Evolutionary conservation across 371 early-diverging fungal species (phyloP), one percentile per base, ranked within the genome.

Genomic region (Rhizopus arrhizus): DNA sequence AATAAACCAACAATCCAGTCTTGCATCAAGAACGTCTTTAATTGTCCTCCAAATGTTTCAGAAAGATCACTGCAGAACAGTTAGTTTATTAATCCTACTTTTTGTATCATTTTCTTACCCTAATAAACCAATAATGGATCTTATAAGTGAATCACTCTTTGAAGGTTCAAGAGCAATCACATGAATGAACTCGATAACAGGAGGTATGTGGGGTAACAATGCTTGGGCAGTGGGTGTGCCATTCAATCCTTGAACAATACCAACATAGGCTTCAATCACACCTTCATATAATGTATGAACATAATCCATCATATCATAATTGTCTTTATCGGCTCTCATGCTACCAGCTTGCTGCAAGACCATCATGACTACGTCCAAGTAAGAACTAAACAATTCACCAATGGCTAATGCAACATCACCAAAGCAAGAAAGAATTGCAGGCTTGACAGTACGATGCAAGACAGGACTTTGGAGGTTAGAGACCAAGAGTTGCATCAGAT

Each of bases 341-440:
- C 68, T 71, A 68, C 88, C 84, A 4, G 95, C 95, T 60, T 95
- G 93, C 46, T 85, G 80, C 42, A 98, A 84, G n/a, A 95, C 89
- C 63, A 75, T 77, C 92, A 96, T 91, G 42, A 90, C 83, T 7
- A 90, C 82, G 33, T 88, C 87, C 32, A 97, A 66, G 73, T 92
- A 98, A 15, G 74, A 72, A 53, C 87, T 90, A 73, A 98, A 99
- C 51, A 85, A 73, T 13, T 85, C 91, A 40, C 95, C 94, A 60
- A 99, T 90, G 4, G 98, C 96, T 54, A 97, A 74, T 3, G 99
- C 96, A 66, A 99, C 91, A 78, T 99, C 99, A 50, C 99, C 99
- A 81, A 99, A 95, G 76, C 91, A 90, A 2, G 96, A 90, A 11
- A 99, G 85, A 58, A 96, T 95, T 15, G 90, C 83, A 2, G 98